These are phyloP conservation scores for Alternaria viburni DNA, from an alignment of 2,329 filamentous ascomycete genomes.

Conservation along the genomic window DNA sequence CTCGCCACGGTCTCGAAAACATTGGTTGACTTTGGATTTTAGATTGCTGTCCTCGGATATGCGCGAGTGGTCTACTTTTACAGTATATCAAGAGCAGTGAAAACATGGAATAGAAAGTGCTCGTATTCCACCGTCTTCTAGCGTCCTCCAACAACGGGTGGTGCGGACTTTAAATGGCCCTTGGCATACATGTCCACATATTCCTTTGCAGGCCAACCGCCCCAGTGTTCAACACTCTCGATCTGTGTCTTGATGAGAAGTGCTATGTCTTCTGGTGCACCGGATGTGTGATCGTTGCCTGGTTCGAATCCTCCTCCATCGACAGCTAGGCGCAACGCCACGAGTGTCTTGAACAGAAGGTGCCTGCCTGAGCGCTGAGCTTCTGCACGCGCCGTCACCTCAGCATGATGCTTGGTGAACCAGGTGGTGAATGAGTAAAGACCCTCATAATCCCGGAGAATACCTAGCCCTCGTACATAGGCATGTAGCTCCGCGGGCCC, in stretches of 20 bases:
- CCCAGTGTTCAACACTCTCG: slow-evolving; percentile 49
- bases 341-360: slow-evolving; percentile 43
- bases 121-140: not conserved
- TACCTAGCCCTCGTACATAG: slow-evolving; percentile 69
- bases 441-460: slow-evolving; percentile 64
- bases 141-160: slow-evolving; percentile 20
- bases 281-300: not conserved
- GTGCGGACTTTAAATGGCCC: slow-evolving; percentile 20
- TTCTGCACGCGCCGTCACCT: slow-evolving; percentile 37
- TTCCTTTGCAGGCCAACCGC: slow-evolving; percentile 52
- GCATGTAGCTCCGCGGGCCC: slow-evolving; percentile 59
- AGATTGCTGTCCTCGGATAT: not conserved
- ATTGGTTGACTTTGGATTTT: not conserved
- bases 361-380: slow-evolving; percentile 30
- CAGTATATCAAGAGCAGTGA: not conserved
- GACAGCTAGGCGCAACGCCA: slow-evolving; percentile 51
- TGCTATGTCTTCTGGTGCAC: slow-evolving; percentile 39
- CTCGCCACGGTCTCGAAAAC: not conserved
- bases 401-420: slow-evolving; percentile 52
- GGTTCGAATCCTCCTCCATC: slow-evolving; percentile 34
- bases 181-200: slow-evolving; percentile 48
- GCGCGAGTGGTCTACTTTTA: not conserved
- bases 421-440: slow-evolving; percentile 66
- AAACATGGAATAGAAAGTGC: not conserved
- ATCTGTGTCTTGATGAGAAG: slow-evolving; percentile 41